Percentiles rank a stretch among this genome's conserved stretches.
These are phyloP conservation scores for Debaryomyces fabryi DNA, from an alignment of 1,139 yeast species.

Conservation along the genomic window DNA sequence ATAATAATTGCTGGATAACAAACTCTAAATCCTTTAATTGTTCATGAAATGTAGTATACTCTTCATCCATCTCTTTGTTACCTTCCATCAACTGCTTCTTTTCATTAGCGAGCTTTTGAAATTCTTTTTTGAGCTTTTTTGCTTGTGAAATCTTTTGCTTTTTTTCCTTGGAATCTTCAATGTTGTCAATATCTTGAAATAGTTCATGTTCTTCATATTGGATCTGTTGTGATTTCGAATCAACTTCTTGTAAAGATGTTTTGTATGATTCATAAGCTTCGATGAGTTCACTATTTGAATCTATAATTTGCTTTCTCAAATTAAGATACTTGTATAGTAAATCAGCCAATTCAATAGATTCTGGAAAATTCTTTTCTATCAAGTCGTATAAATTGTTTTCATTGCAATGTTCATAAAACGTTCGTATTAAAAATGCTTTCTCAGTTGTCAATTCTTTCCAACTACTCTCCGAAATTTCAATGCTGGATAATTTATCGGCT, in stretches of 20 bases:
- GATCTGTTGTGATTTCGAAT: conserved; percentile 20
- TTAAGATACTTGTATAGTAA: conserved; percentile 56
- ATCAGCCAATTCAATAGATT: conserved; percentile 70
- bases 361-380: conserved; percentile 78
- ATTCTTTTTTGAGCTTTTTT: conserved; percentile 14
- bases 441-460: conserved; percentile 80
- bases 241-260: conserved; percentile 13
- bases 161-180: conserved; percentile 6
- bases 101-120: conserved; percentile 9
- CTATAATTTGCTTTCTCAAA: conserved; percentile 41
- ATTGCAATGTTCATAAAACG: conserved; percentile 66
- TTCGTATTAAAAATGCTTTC: conserved; percentile 69
- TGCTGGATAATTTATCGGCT: conserved; percentile 59
- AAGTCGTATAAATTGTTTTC: conserved; percentile 55
- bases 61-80: conserved; percentile 21
- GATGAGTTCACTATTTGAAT: conserved; percentile 31
- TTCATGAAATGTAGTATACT: conserved; percentile 31
- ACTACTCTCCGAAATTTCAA: conserved; percentile 59
- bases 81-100: conserved; percentile 10
- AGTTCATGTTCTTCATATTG: conserved; percentile 8
- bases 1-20: conserved; percentile 71
- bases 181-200: conserved; percentile 3
- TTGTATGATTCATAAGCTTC: conserved; percentile 21
- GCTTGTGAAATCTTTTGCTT: neutral
- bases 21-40: conserved; percentile 66